These are phyloP conservation scores for Thoreauomyces humboldtii DNA, from an alignment of 192 early-diverging fungal genomes.

Conservation along the genomic window DNA sequence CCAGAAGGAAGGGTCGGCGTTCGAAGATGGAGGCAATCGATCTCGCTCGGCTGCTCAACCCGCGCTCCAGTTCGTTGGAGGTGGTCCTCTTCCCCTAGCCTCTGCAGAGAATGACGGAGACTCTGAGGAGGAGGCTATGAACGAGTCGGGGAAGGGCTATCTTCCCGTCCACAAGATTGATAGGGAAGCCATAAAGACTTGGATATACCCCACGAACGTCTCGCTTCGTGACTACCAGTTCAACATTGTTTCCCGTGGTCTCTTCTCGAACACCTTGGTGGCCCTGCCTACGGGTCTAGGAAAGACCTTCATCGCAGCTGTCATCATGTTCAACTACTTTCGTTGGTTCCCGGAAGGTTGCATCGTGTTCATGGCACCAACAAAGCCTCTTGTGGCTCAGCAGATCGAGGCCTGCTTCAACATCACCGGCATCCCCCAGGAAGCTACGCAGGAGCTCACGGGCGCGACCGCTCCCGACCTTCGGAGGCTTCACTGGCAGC, in stretches of 20 bases:
- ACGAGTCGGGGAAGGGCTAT: not conserved
- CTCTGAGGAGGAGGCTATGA: not conserved
- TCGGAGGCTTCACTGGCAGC: slow-evolving; percentile 58
- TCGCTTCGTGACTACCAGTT: slow-evolving; percentile 81
- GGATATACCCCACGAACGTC: slow-evolving; percentile 78
- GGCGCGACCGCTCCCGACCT: slow-evolving; percentile 53
- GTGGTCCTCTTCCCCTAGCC: too few relatives aligned
- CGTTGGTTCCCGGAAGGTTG: slow-evolving; percentile 88
- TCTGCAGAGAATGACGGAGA: not conserved
- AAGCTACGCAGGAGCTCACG: slow-evolving; percentile 64
- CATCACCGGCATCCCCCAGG: slow-evolving; percentile 73
- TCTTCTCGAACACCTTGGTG: slow-evolving; percentile 85
- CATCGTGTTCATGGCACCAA: slow-evolving; percentile 90
- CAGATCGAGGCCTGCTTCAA: slow-evolving; percentile 86
- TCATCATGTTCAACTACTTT: slow-evolving; percentile 84
- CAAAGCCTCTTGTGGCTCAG: slow-evolving; percentile 85
- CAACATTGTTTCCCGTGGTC: slow-evolving; percentile 72
- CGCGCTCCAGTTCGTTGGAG: too few relatives aligned
- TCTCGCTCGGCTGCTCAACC: too few relatives aligned
- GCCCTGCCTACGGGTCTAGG: slow-evolving; percentile 79
- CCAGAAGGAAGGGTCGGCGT: too few relatives aligned
- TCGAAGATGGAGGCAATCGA: too few relatives aligned
- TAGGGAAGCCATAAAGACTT: slow-evolving; percentile 45
- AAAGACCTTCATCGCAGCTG: slow-evolving; percentile 94
- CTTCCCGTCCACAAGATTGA: slow-evolving; percentile 48